Base-by-base conservation (phyloP, 2,329 filamentous ascomycete genomes). In the Bipolaris cookei region DNA sequence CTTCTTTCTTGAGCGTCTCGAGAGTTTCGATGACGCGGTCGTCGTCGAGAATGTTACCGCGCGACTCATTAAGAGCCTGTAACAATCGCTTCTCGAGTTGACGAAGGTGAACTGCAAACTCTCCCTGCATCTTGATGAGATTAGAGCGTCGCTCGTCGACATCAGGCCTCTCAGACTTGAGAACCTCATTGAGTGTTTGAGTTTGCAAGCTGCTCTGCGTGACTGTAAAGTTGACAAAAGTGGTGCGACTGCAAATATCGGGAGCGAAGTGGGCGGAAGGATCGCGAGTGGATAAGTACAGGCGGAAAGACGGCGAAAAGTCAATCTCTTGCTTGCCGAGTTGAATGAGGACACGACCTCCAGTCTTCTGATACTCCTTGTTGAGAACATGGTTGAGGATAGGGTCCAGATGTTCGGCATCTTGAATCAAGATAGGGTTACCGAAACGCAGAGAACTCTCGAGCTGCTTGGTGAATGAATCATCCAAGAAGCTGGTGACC, bases 211-310 rank as follows among this genome's bases (percentile, higher is more conserved):
- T 98, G 85, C 95, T 97, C 80, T 98, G 94, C 4, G 95, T 99
- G 62, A 99, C 94, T 1, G 96, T 98, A 69, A 99, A 99, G 80
- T 99, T 99, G 84, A 99, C 95, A 78, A 99, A 97, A 0, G 96
- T 99, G 6, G 95, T 98, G 71, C 96, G 87, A 82, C 92, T 97
- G 86, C 96, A 99, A 63, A 99, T 92, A 73, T 99, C 95, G 0
- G 95, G 96, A 6, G 95, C 88, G 76, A 99, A 99, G 6, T 89
- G 91, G 23, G 95, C 94, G 39, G 96, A 99, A 1, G 96, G 96
- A 80, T 99, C 95, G 70, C 94, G 86, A 1, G 96, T 99, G 0
- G 94, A 97, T 37, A 99, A 82, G 76, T 96, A 99, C 30, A 99
- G 84, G 79, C 90, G 95, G 84, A 99, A 99, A 0, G 93, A 88